Percentiles rank a stretch among this genome's conserved stretches.
Evolutionary conservation across 768 basidiomycete species (phyloP).

Genomic region (Collybia nuda): DNA sequence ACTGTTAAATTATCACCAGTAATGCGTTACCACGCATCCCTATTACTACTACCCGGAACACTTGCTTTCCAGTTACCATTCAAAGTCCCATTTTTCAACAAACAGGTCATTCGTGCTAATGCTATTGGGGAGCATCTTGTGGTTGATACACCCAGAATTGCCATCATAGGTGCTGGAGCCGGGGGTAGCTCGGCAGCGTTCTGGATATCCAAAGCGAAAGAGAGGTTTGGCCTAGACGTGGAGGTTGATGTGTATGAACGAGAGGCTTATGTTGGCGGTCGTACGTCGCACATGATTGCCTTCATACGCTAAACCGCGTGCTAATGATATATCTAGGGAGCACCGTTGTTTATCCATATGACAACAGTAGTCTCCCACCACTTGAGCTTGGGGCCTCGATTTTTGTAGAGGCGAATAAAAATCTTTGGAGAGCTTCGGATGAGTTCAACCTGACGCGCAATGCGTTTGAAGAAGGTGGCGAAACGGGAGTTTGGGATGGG

Average conservation of each 20-base stretch:
- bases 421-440: conserved; percentile 69
- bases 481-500: conserved; percentile 85
- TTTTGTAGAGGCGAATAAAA: conserved; percentile 75
- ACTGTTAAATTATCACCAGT: conserved; percentile 3
- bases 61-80: conserved; percentile 54
- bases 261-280: conserved; percentile 75
- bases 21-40: conserved; percentile 19
- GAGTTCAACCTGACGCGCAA: conserved; percentile 72
- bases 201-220: conserved; percentile 79
- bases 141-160: conserved; percentile 53
- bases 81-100: conserved; percentile 53
- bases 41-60: conserved; percentile 30
- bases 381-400: conserved; percentile 89
- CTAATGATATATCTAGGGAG: conserved; percentile 51
- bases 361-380: conserved; percentile 52
- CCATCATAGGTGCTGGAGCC: conserved; percentile 90
- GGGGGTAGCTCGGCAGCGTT: conserved; percentile 82
- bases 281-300: conserved; percentile 49
- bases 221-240: conserved; percentile 65
- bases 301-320: background rate
- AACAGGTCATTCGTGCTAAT: conserved; percentile 20
- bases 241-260: conserved; percentile 87
- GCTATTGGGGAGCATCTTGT: conserved; percentile 10
- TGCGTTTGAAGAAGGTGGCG: conserved; percentile 47
- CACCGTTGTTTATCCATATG: conserved; percentile 75